Conservation (phyloP, 2,329 filamentous ascomycete genomes). For the Triangularia verruculosa region DNA sequence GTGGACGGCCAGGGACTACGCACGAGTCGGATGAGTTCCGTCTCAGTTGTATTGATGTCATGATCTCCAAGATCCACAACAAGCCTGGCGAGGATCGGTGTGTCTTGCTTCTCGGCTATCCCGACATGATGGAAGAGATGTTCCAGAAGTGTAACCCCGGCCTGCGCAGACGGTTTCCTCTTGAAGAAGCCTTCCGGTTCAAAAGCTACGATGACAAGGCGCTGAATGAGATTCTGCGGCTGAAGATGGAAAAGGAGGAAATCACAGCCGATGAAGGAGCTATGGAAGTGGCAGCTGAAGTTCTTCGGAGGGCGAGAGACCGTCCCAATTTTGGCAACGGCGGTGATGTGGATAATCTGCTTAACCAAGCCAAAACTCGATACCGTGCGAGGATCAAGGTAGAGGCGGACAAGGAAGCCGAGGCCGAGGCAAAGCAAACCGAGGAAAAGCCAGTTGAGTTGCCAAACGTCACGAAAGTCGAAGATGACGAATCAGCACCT, state of each 20-base stretch:
- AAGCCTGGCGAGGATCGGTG: conserved; percentile 60
- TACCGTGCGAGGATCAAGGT: conserved; percentile 35
- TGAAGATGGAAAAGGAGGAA: conserved; percentile 50
- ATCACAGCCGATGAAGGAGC: conserved; percentile 46
- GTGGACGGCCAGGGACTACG: conserved; percentile 26
- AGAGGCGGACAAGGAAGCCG: not conserved
- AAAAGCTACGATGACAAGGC: conserved; percentile 55
- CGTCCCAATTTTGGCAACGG: conserved; percentile 60
- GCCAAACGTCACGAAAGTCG: conserved; percentile 9
- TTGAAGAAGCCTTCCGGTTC: conserved; percentile 55
- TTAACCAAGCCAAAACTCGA: conserved; percentile 47
- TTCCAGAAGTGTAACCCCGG: conserved; percentile 61
- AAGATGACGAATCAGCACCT: conserved; percentile 26
- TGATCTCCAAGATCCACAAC: conserved; percentile 60
- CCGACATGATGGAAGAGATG: conserved; percentile 58
- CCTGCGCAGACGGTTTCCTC: conserved; percentile 53
- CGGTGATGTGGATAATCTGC: conserved; percentile 57
- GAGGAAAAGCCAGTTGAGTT: conserved; percentile 20
- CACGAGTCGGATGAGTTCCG: conserved; percentile 39
- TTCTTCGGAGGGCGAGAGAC: conserved; percentile 50
- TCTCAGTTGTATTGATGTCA: conserved; percentile 56
- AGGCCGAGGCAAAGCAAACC: not conserved
- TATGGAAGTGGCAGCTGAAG: conserved; percentile 45
- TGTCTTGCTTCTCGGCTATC: conserved; percentile 60
- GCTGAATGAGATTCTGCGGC: conserved; percentile 48